Conservation (phyloP, 1,284 basidiomycete genomes). For the Dichomitus squalens region DNA sequence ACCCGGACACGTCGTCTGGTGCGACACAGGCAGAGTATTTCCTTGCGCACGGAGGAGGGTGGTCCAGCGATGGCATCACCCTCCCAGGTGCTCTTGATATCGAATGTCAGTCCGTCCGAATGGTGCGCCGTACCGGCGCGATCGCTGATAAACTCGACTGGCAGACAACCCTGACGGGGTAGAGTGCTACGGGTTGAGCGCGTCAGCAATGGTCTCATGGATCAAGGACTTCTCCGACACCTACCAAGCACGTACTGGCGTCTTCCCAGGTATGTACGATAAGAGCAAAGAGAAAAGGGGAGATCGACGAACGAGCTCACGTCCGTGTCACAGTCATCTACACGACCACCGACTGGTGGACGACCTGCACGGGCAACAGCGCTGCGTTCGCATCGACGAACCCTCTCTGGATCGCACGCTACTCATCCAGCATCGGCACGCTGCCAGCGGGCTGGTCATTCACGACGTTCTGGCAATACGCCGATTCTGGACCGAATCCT, state of each 20-base stretch:
- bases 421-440: slow-evolving; percentile 47
- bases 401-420: slow-evolving; percentile 64
- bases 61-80: slow-evolving; percentile 60
- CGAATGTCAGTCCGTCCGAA: slow-evolving; percentile 44
- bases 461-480: slow-evolving; percentile 67
- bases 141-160: not conserved
- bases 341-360: slow-evolving; percentile 70
- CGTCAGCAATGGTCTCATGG: slow-evolving; percentile 62
- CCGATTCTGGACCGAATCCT: slow-evolving; percentile 51
- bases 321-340: slow-evolving; percentile 50
- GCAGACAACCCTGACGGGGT: slow-evolving; percentile 44
- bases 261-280: slow-evolving; percentile 19
- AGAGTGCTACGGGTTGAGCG: slow-evolving; percentile 58
- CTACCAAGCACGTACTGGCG: slow-evolving; percentile 51
- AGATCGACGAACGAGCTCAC: not conserved
- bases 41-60: slow-evolving; percentile 62
- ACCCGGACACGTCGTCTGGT: slow-evolving; percentile 51
- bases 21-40: slow-evolving; percentile 64
- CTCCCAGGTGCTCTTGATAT: slow-evolving; percentile 72
- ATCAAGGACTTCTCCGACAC: slow-evolving; percentile 63
- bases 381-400: slow-evolving; percentile 49
- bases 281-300: too few relatives aligned
- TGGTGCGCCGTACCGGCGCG: not conserved
- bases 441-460: slow-evolving; percentile 60
- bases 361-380: slow-evolving; percentile 62